phyloP scores from a whole-genome alignment of 2,329 filamentous ascomycete species.

The Pseudofabraea citricarpa region DNA sequence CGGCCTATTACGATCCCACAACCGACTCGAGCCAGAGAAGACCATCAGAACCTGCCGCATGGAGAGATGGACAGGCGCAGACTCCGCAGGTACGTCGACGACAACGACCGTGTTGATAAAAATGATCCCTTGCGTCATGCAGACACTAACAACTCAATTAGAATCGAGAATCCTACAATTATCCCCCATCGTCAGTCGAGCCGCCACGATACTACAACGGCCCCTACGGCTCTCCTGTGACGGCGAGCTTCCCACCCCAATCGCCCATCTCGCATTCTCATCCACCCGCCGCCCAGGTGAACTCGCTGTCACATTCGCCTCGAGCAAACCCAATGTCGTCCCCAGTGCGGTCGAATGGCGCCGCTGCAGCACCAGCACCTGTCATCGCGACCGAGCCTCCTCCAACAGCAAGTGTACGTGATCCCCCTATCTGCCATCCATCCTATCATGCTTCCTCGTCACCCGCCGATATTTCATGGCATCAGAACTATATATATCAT shows the following conservation, averaged over 20 bases:
- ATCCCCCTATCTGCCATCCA: too few species aligned
- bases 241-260: conserved; percentile 39
- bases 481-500: not conserved
- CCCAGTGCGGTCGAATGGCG: conserved; percentile 41
- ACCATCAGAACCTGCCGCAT: conserved; percentile 27
- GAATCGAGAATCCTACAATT: conserved; percentile 47
- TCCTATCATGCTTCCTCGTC: too few species aligned
- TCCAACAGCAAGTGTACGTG: conserved; percentile 14
- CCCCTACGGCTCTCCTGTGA: conserved; percentile 43
- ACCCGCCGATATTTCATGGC: not conserved
- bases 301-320: conserved; percentile 24
- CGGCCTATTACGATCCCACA: conserved; percentile 40
- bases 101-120: not conserved
- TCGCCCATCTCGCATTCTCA: conserved; percentile 47
- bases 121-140: conserved; percentile 2
- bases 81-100: conserved; percentile 24
- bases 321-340: conserved; percentile 37
- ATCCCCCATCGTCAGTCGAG: conserved; percentile 36
- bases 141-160: conserved; percentile 18
- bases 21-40: conserved; percentile 37
- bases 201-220: conserved; percentile 45
- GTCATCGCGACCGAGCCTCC: conserved; percentile 9
- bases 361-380: conserved; percentile 23
- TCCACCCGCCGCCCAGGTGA: conserved; percentile 25
- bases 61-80: conserved; percentile 22